Evolutionary conservation across 2,329 filamentous ascomycete species (phyloP).

Genomic region (Metarhizium sp.): DNA sequence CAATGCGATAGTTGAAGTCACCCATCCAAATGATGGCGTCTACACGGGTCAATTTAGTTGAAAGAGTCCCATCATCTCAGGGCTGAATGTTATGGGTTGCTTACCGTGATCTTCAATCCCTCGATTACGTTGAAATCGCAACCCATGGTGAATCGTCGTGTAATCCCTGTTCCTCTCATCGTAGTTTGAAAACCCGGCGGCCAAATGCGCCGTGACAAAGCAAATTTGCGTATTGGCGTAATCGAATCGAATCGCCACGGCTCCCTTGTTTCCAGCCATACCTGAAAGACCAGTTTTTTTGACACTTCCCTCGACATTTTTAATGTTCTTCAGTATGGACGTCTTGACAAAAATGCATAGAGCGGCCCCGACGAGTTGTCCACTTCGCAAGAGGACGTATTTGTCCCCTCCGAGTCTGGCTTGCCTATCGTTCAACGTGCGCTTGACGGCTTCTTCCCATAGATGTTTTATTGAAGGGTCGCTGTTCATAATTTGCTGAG

Average conservation of each 20-base stretch:
- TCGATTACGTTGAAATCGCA: slow-evolving; percentile 84
- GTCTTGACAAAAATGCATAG: slow-evolving; percentile 84
- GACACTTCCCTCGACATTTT: slow-evolving; percentile 91
- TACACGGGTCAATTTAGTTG: slow-evolving; percentile 12
- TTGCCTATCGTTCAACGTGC: slow-evolving; percentile 65
- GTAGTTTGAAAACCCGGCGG: slow-evolving; percentile 92
- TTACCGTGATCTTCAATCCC: slow-evolving; percentile 82
- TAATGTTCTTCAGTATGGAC: slow-evolving; percentile 69
- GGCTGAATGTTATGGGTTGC: neutral
- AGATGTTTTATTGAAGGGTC: slow-evolving; percentile 75
- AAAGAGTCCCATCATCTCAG: neutral
- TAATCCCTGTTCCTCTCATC: slow-evolving; percentile 95
- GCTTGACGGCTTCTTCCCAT: slow-evolving; percentile 78
- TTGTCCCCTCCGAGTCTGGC: slow-evolving; percentile 56
- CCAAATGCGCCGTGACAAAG: slow-evolving; percentile 92
- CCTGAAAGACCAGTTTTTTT: slow-evolving; percentile 94
- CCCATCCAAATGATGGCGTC: slow-evolving; percentile 86
- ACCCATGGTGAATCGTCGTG: slow-evolving; percentile 72
- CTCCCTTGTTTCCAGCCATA: slow-evolving; percentile 96
- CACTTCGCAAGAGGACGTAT: slow-evolving; percentile 84
- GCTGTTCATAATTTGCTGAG: slow-evolving; percentile 98
- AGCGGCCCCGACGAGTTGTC: slow-evolving; percentile 89
- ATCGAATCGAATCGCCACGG: slow-evolving; percentile 91
- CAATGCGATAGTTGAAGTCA: slow-evolving; percentile 97
- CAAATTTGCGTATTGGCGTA: slow-evolving; percentile 89